Evolutionary conservation across 176 grass and related monocot genomes (phyloP), one percentile per base, ranked within the genome.

Genomic region (Poa annua): DNA sequence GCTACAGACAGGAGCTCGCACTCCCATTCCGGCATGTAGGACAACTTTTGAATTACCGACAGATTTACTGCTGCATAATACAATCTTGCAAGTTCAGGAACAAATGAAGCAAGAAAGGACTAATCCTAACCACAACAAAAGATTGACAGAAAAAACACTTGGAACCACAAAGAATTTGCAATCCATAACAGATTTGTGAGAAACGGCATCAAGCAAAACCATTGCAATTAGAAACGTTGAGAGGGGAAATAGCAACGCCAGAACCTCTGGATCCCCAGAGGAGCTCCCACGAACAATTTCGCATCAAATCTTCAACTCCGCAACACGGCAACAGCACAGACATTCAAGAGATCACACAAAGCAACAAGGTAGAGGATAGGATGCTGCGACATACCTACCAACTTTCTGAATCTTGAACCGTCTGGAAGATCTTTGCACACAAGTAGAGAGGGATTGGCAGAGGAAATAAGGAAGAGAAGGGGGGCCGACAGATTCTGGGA

Each of bases 301-400:
- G 41, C 10, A 8, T 20, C 12, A 86, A 85, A 77, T 82, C 73
- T 38, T 56, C 9, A 13, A 19, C 14, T 34, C 74, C 26, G 35
- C 64, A 57, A 36, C n/a, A 78, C 74, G 20, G 35, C 64, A 57
- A 36, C n/a, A 78, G 39, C 45, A 64, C 13, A 39, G 32, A 2
- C 13, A 1, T 51, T 24, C 6, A 53, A 62, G 32, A 77, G n/a
- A 82, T 49, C 42, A 57, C 29, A 3, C 7, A 73, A 12, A 35
- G 66, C 39, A 83, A 42, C 75, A 51, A 69, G 68, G 69, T 33
- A 71, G 12, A 33, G 3, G 48, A 34, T 64, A 68, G 48, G n/a
- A 68, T 29, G 16, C 69, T 6, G 26, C 20, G 7, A 19, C 74
- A 74, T 83, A 86, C 84, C 79, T 83, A 83, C 79, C 79, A 41